Percentiles rank a stretch among this genome's conserved stretches.
Evolutionary conservation across 2,329 filamentous ascomycete species (phyloP).

Genomic region (Alternaria atra): DNA sequence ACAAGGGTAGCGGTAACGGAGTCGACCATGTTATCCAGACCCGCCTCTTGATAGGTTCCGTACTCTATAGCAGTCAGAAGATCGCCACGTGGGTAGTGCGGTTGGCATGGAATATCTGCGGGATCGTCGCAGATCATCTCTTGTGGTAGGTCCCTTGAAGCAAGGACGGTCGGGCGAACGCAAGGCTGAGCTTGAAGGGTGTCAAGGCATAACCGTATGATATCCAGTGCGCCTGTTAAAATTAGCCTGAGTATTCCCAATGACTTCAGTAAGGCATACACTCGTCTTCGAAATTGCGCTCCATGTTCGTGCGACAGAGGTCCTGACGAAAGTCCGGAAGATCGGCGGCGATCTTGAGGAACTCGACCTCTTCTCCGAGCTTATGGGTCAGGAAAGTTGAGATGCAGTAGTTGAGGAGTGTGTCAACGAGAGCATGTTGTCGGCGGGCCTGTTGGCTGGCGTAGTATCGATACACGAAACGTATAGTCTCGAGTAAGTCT

Average conservation of each 20-base stretch:
- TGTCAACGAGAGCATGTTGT: slow-evolving; percentile 47
- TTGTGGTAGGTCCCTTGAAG: slow-evolving; percentile 19
- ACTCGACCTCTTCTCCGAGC: slow-evolving; percentile 48
- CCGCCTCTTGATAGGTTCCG: neutral
- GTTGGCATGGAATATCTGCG: neutral
- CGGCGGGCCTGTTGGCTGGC: slow-evolving; percentile 29
- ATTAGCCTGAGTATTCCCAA: slow-evolving; percentile 5
- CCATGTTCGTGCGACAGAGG: slow-evolving; percentile 50
- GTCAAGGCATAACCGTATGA: slow-evolving; percentile 23
- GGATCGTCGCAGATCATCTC: slow-evolving; percentile 15
- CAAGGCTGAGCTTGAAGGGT: slow-evolving; percentile 12
- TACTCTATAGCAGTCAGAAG: neutral
- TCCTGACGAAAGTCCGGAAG: slow-evolving; percentile 53
- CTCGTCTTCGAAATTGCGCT: slow-evolving; percentile 52
- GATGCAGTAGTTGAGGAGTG: slow-evolving; percentile 56
- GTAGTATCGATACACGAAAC: slow-evolving; percentile 46
- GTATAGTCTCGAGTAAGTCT: slow-evolving; percentile 53
- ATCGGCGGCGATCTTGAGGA: slow-evolving; percentile 49
- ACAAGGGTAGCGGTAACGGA: slow-evolving; percentile 19
- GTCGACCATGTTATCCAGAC: slow-evolving; percentile 4
- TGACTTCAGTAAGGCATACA: slow-evolving; percentile 39
- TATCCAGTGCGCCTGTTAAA: slow-evolving; percentile 22
- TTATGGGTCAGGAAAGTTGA: slow-evolving; percentile 50
- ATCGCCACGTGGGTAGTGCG: neutral
- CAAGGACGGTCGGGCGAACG: slow-evolving; percentile 10